These are phyloP conservation scores for Chrysanthemum lavandulifolium DNA, from an alignment of 129 eudicot genomes.

Conservation along the genomic window DNA sequence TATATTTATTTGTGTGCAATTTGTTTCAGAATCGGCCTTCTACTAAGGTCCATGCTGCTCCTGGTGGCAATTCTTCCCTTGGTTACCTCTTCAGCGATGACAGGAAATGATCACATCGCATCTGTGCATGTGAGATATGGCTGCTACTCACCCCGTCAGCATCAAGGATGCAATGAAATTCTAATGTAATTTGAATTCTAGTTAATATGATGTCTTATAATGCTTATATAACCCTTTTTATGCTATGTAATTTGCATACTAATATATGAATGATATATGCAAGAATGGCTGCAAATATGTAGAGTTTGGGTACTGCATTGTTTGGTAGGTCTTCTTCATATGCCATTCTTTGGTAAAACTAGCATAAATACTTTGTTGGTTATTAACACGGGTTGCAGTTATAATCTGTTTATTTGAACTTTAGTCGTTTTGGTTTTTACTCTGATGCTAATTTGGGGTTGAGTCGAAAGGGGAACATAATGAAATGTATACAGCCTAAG, in stretches of 20 bases:
- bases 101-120: conserved; percentile 28
- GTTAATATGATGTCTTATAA: conserved; percentile 5
- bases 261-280: conserved; percentile 8
- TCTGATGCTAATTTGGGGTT: no score
- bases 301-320: no score
- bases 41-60: conserved; percentile 56
- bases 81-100: conserved; percentile 51
- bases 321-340: no score
- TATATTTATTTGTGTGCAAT: not conserved
- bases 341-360: no score
- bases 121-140: conserved; percentile 11
- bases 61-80: conserved; percentile 55
- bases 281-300: conserved; percentile 8
- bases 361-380: no score
- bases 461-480: no score
- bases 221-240: conserved; percentile 6
- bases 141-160: conserved; percentile 11
- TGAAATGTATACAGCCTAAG: no score
- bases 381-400: no score
- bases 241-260: conserved; percentile 14
- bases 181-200: not conserved
- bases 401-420: no score
- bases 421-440: no score
- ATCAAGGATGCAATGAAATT: conserved; percentile 10
- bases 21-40: conserved; percentile 50